Percentiles rank a stretch among this genome's conserved stretches.
Conservation (phyloP, 306 rosid species). For the Quercus agrifolia region DNA sequence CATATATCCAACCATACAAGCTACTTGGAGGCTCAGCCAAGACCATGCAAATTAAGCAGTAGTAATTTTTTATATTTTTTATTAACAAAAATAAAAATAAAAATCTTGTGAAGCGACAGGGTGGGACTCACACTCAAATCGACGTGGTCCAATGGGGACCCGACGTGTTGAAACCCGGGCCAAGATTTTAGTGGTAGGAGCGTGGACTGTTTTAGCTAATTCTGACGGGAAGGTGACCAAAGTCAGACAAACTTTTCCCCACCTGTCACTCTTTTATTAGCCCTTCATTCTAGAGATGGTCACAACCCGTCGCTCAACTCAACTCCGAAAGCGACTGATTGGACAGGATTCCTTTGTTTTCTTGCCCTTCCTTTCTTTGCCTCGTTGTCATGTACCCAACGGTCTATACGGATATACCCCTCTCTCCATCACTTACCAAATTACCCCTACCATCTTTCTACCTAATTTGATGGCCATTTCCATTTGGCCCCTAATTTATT, state of each 20-base stretch:
- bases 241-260: not conserved
- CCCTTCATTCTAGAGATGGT: not conserved
- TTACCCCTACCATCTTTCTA: not conserved
- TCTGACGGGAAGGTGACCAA: not conserved
- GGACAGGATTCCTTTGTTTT: conserved; percentile 34
- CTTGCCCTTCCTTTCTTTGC: not conserved
- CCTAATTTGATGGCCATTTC: not conserved
- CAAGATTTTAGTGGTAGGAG: not conserved
- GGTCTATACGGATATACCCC: not conserved
- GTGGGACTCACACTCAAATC: not conserved
- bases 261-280: not conserved
- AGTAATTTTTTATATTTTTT: too few species aligned
- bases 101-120: not conserved
- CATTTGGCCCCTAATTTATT: too few species aligned
- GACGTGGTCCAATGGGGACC: conserved; percentile 14
- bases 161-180: not conserved
- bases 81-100: too few species aligned
- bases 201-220: not conserved
- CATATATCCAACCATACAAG: not conserved
- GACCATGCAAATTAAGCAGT: not conserved
- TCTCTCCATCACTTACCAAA: not conserved
- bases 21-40: not conserved
- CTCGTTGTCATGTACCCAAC: conserved; percentile 27
- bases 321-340: conserved; percentile 21
- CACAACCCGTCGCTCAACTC: not conserved